Base-by-base conservation (phyloP, 345 rosid genomes). In the Citrus glauca region DNA sequence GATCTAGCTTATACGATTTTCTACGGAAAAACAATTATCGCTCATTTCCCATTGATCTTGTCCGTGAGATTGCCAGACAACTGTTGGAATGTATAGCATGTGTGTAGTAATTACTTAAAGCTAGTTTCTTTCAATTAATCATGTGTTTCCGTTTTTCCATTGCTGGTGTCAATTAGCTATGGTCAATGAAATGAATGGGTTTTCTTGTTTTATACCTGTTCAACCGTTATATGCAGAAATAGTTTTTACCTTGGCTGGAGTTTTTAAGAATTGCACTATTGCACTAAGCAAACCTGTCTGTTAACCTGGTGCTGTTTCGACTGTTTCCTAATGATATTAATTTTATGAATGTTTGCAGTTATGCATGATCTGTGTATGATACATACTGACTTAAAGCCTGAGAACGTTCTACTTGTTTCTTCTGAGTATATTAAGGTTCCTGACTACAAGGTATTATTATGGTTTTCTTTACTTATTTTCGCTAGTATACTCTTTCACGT, bases 61-160 rank as follows among this genome's bases (percentile, higher is more conserved):
- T 94, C 87, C 95, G 98, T 82, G 98, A 94, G 97, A 94, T 94
- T 92, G 97, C 97, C 82, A 86, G 97, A 91, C 98, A 94, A 92
- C 98, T 94, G 85, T 92, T 94, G 97, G 95, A 94, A 86, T 94
- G 97, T 92, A 83, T 94, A 90, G 95, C 98, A 94, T 94, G 98
- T 93, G 98, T 94, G 97, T 92, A 92, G 91, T 85, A 88, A 88
- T 84, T 74, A 84, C 88, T 82, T 68, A 45, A 45, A 86, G 91
- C 91, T 85, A 80, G 81, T 88, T 78, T 82, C 79, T 85, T 83
- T 80, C 72, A 68, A 48, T 84, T 45, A 55, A 30, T 81, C 32
- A 66, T 22, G 30, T 55, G 60, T 27, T 73, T 25, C 22, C 38
- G 24, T 35, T 73, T 77, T 2, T 14, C 48, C 22, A 16, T 72